Base-by-base conservation (phyloP, 257 asterid species). In the Voacanga thouarsii region DNA sequence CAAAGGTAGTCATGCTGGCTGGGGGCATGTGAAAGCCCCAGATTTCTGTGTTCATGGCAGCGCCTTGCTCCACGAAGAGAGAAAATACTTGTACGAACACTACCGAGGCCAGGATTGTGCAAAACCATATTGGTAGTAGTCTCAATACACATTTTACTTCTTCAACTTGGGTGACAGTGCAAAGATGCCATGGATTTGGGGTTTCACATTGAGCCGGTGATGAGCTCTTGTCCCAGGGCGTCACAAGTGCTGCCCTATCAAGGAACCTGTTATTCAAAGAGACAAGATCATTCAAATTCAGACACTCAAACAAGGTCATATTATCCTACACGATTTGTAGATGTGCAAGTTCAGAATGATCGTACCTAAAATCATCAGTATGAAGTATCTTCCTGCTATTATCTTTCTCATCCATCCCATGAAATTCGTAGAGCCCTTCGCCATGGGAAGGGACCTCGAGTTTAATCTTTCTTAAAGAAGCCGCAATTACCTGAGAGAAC, bases 11-110 rank as follows among this genome's bases (percentile, higher is more conserved):
- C 97, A 91, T 92, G 86, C 96, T 92, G 55, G 97, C 97, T 2
- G 96, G 96, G 63, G 96, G 89, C 5, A 92, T 82, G 81, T 87
- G 84, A 81, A 92, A 89, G 14, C 78, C 78, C 0, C 78, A 78
- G 65, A 92, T 75, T 49, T 55, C 47, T 3, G 93, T 88, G 87
- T 91, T 85, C 97, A 92, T 92, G 24, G 94, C 90, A 51, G 94
- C 83, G 77, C 97, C 97, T 78, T 91, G 97, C 81, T 91, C 97
- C 12, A 92, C 96, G 21, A 92, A 92, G 76, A 92, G 95, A 9
- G 97, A 92, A 24, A 89, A 85, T 60, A 92, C 95, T 85, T 92
- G 97, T 37, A 89, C 96, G 44, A 88, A 91, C 16, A 89, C 94
- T 68, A 87, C 71, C 55, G 97, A 92, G 26, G 95, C 87, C 30